Base-by-base conservation (phyloP, 202 grass and related monocot species). In the Eragrostis tef region DNA sequence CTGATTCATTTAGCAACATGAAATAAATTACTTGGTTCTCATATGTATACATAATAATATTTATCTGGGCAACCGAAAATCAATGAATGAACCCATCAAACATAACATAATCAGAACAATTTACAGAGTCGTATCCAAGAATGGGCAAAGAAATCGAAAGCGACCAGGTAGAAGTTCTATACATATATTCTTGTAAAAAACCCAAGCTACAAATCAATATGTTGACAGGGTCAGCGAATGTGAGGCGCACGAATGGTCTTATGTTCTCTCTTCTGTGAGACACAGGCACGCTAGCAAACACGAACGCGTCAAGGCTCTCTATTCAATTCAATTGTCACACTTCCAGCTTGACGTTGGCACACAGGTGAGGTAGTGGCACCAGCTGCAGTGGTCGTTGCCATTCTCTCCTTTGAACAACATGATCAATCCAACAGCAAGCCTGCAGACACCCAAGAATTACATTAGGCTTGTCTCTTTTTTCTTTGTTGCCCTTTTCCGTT, bases 291-390 rank as follows among this genome's bases (percentile, higher is more conserved):
- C 46, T 56, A 70, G 4, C 58, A 1, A 26, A 27, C 15, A 61
- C 57, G 10, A 25, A 26, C 15, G 69, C 67, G 41, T 61, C 58
- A 16, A 36, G 58, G 62, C 44, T 71, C 13, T 67, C 47, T 16
- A 13, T 22, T 73, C 21, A 21, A 56, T 12, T 94, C 72, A 98
- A 63, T 71, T 90, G 78, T 78, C 74, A 70, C 92, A 98, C 57
- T 89, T 94, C 94, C 94, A 98, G 81, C 80, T 75, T 11, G 90
- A 91, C 19, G 94, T 94, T 0, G 94, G 94, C 42, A 94, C 92
- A 76, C 94, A 98, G 56, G 60, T 88, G 60, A 98, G 67, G 73
- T 94, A 98, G 72, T 98, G 94, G 79, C 94, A 98, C 94, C 94
- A 98, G 58, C 87, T 52, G 70, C 94, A 98, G 85, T 89, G 90